These are phyloP conservation scores for Linderniella brevidens DNA, from an alignment of 257 asterid genomes.

Conservation along the genomic window DNA sequence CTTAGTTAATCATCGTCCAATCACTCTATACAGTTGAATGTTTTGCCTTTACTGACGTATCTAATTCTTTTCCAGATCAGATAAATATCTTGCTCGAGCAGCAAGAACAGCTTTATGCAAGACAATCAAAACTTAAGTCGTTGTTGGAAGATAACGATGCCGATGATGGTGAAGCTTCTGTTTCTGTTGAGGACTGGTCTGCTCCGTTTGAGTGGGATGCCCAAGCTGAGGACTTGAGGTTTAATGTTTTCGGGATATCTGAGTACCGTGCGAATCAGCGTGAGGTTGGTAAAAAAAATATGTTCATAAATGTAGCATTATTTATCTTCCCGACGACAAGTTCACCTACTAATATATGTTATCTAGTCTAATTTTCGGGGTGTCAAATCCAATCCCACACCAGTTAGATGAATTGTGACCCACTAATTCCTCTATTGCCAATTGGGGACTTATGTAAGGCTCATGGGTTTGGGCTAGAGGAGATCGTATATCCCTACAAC, in stretches of 20 bases:
- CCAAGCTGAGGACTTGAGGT: conserved; percentile 67
- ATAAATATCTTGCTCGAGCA: conserved; percentile 53
- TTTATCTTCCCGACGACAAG: no score
- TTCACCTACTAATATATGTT: no score
- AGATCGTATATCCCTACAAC: no score
- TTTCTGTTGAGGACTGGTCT: conserved; percentile 60
- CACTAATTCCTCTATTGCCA: no score
- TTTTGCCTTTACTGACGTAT: neutral
- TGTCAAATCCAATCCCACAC: no score
- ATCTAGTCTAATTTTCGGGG: no score
- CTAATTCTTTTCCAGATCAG: conserved; percentile 39
- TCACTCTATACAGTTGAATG: no score
- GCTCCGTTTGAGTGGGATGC: conserved; percentile 72
- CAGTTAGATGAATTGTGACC: no score
- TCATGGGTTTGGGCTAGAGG: no score
- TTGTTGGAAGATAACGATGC: conserved; percentile 38
- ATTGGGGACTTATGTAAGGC: no score
- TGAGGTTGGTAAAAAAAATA: conserved; percentile 31
- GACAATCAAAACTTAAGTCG: conserved; percentile 69
- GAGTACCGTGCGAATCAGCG: conserved; percentile 83
- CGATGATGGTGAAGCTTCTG: conserved; percentile 34
- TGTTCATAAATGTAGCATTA: no score
- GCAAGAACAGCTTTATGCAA: conserved; percentile 55
- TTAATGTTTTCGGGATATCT: conserved; percentile 77
- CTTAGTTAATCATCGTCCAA: neutral